Evolutionary conservation across 192 early-diverging fungal species (phyloP).

Genomic region (Backusella luteola): DNA sequence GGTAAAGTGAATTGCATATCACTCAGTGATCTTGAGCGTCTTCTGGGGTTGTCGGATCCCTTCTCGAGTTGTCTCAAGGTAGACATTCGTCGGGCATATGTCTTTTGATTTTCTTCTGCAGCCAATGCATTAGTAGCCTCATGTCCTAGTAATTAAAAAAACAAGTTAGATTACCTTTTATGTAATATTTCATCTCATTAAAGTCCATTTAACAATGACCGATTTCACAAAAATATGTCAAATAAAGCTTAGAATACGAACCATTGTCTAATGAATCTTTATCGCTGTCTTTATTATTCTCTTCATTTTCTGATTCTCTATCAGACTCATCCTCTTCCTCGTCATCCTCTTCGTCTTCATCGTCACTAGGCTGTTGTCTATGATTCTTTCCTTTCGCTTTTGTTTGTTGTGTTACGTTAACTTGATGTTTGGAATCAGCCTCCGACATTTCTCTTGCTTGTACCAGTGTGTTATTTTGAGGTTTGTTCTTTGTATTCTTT

Average conservation of each 20-base stretch:
- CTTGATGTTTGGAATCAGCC: neutral
- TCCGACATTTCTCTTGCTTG: neutral
- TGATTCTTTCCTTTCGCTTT: neutral
- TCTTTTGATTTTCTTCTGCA: constrained; percentile 3
- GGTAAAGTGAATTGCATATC: constrained; percentile 8
- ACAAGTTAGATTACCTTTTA: constrained; percentile 12
- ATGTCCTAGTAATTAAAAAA: constrained; percentile 1
- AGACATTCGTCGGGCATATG: constrained; percentile 19
- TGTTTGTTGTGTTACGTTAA: neutral
- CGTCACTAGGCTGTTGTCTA: constrained; percentile 19
- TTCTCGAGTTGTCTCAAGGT: constrained; percentile 25
- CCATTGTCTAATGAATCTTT: neutral
- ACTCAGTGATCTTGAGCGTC: constrained; percentile 20
- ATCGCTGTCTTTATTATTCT: neutral
- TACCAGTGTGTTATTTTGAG: neutral
- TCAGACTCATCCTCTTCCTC: constrained; percentile 11
- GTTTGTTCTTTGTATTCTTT: neutral
- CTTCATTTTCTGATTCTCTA: constrained; percentile 18
- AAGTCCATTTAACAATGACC: constrained; percentile 3
- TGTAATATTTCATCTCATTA: neutral
- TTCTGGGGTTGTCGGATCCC: constrained; percentile 9
- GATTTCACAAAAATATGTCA: neutral
- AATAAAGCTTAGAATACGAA: neutral
- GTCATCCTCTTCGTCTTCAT: constrained; percentile 15
- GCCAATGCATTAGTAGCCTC: neutral